phyloP scores from a whole-genome alignment of 1,284 basidiomycete species.

The Ceratobasidium papillatum region DNA sequence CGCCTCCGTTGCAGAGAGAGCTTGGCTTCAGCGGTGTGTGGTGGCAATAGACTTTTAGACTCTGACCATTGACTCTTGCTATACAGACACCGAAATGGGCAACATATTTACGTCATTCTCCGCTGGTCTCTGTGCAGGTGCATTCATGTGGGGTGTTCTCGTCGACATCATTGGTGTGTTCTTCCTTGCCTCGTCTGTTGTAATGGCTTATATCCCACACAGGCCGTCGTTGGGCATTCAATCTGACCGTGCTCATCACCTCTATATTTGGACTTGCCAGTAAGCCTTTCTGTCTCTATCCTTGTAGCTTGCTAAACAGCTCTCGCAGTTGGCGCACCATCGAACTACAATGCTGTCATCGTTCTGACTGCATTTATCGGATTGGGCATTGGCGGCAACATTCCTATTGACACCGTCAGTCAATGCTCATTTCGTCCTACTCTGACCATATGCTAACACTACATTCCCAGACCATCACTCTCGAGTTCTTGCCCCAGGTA shows the following conservation, averaged over 20 bases:
- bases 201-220: too few species aligned
- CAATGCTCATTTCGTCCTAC: too few species aligned
- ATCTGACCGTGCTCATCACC: too few species aligned
- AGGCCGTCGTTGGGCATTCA: too few species aligned
- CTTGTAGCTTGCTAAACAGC: not conserved
- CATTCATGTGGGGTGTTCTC: too few species aligned
- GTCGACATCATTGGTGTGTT: too few species aligned
- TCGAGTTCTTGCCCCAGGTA: too few species aligned
- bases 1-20: not conserved
- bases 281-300: not conserved
- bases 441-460: not conserved
- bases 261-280: not conserved
- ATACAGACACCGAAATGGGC: not conserved
- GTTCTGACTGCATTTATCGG: not conserved
- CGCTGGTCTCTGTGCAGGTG: too few species aligned
- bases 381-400: not conserved
- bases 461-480: too few species aligned
- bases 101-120: not conserved
- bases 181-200: too few species aligned
- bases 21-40: not conserved
- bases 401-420: not conserved
- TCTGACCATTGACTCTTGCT: too few species aligned
- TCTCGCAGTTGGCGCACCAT: not conserved
- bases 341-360: not conserved
- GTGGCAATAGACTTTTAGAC: not conserved